phyloP scores from a whole-genome alignment of 164 flowering plant species.

The Vitis labrusca region DNA sequence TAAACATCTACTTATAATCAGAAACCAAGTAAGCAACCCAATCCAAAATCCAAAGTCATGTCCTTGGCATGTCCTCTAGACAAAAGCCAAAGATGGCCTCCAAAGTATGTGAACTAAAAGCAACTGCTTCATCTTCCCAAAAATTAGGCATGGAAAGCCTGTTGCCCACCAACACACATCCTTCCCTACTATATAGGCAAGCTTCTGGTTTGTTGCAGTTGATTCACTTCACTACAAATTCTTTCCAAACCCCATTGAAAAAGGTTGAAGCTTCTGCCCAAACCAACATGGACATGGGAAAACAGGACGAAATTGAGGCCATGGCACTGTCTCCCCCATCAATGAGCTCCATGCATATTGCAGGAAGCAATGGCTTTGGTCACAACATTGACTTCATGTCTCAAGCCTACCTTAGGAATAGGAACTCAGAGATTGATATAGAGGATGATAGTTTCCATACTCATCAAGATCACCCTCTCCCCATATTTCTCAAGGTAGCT shows the following conservation, averaged over 20 bases:
- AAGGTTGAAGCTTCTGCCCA: neutral
- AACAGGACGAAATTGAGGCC: constrained; percentile 53
- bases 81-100: constrained; percentile 1
- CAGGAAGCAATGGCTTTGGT: constrained; percentile 73
- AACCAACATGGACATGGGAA: constrained; percentile 41
- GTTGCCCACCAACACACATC: constrained; percentile 49
- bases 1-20: no score
- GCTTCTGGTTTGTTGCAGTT: constrained; percentile 52
- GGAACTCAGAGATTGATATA: constrained; percentile 60
- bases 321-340: constrained; percentile 45
- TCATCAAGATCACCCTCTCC: constrained; percentile 53
- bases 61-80: constrained; percentile 17
- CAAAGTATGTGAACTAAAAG: constrained; percentile 1
- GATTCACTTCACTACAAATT: constrained; percentile 23
- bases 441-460: constrained; percentile 30
- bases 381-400: constrained; percentile 74
- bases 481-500: constrained; percentile 64
- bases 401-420: constrained; percentile 54
- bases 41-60: constrained; percentile 14
- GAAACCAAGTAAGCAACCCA: no score
- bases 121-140: neutral
- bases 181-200: constrained; percentile 35
- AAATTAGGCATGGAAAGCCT: constrained; percentile 42
- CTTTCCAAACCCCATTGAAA: neutral
- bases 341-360: constrained; percentile 65